These are phyloP conservation scores for Trifolium repens DNA, from an alignment of 306 rosid species.

Conservation along the genomic window DNA sequence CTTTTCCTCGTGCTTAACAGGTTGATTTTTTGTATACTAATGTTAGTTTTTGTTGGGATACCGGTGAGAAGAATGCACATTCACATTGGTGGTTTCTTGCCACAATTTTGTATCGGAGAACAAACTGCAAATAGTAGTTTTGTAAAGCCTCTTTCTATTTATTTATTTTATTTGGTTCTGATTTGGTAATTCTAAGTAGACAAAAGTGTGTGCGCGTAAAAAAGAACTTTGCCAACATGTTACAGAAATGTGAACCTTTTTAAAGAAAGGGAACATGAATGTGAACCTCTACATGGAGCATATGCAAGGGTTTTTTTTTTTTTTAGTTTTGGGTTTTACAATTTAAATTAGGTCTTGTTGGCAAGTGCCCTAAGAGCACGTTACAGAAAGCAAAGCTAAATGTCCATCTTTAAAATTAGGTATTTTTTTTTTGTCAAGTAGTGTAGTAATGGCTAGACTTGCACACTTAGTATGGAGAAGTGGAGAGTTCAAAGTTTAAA, in stretches of 20 bases:
- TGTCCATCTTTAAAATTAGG: too few species aligned
- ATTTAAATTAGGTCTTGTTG: too few species aligned
- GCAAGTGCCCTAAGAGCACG: too few species aligned
- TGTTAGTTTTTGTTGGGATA: constrained; percentile 6
- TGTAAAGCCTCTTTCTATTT: neutral
- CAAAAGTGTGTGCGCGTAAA: neutral
- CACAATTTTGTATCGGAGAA: constrained; percentile 33
- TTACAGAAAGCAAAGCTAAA: too few species aligned
- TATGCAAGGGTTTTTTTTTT: too few species aligned
- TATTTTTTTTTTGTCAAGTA: too few species aligned
- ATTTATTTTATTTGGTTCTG: neutral
- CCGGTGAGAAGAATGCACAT: constrained; percentile 32
- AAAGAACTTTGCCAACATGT: neutral
- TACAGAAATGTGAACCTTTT: neutral
- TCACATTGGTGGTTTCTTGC: constrained; percentile 7
- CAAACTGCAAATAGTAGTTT: constrained; percentile 35
- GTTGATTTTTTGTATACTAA: constrained; percentile 11
- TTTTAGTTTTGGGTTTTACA: too few species aligned
- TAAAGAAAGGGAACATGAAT: neutral
- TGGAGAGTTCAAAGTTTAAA: too few species aligned
- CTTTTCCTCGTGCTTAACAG: constrained; percentile 3
- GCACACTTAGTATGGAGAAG: too few species aligned
- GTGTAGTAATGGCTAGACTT: too few species aligned
- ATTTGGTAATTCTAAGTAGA: neutral
- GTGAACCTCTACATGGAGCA: too few species aligned